Conservation (phyloP, 1,284 basidiomycete genomes). For the Rhodotorula sp. region DNA sequence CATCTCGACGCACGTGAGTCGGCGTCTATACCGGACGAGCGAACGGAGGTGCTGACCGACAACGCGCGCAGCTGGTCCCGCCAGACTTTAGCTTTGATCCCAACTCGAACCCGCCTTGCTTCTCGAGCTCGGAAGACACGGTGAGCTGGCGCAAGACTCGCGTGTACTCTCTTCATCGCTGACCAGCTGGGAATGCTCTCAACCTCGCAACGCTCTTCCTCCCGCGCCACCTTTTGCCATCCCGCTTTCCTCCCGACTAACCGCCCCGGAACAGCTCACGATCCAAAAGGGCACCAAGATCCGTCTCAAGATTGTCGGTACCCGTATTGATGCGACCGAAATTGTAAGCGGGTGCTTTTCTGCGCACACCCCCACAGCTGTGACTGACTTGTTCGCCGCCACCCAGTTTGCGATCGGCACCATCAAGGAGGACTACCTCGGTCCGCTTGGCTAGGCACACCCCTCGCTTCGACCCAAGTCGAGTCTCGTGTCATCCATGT, state of each 20-base stretch:
- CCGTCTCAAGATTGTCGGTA: conserved; percentile 93
- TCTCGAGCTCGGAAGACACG: conserved; percentile 69
- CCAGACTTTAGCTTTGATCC: conserved; percentile 90
- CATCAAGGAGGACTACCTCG: conserved; percentile 90
- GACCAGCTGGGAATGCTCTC: neutral
- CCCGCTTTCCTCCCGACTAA: no score
- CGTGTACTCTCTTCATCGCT: neutral
- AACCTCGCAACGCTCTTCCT: neutral
- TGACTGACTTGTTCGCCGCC: neutral
- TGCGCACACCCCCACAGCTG: neutral
- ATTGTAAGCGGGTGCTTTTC: conserved; percentile 60
- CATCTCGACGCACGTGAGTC: conserved; percentile 84
- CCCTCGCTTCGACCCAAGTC: neutral
- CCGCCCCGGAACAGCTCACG: conserved; percentile 54
- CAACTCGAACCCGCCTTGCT: conserved; percentile 85
- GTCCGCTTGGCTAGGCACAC: conserved; percentile 60
- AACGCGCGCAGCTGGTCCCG: conserved; percentile 69
- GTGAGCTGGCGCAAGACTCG: conserved; percentile 50
- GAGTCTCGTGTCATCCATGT: neutral
- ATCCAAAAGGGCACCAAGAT: conserved; percentile 92
- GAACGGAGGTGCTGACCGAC: neutral
- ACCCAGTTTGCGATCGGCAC: conserved; percentile 83
- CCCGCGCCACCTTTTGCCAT: no score
- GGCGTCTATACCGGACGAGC: neutral
- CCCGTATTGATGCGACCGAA: conserved; percentile 93